phyloP scores from a whole-genome alignment of 2,329 filamentous ascomycete genomes.

The Ophiosphaerella narmari region DNA sequence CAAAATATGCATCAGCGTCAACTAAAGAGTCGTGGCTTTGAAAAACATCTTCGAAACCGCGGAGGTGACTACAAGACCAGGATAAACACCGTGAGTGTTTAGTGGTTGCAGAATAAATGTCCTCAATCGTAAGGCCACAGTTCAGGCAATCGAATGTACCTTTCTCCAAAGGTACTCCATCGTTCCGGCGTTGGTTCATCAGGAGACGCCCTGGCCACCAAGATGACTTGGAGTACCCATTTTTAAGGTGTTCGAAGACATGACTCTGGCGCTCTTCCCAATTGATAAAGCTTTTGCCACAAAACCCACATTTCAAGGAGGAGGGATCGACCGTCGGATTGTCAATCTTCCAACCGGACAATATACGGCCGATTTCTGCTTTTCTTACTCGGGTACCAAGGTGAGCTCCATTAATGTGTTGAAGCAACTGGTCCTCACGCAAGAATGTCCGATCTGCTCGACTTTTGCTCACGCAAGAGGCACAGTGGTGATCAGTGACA shows the following conservation, averaged over 20 bases:
- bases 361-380: neutral
- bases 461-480: neutral
- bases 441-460: conserved; percentile 2
- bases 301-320: neutral
- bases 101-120: too few species aligned
- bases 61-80: too few species aligned
- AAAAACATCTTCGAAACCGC: too few species aligned
- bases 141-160: too few species aligned
- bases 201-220: neutral
- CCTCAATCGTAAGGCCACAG: too few species aligned
- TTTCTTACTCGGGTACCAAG: neutral
- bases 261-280: conserved; percentile 1
- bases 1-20: too few species aligned
- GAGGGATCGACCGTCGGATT: neutral
- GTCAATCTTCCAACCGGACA: neutral
- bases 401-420: conserved; percentile 8
- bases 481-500: neutral
- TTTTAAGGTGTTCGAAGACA: neutral
- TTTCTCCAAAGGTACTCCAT: too few species aligned
- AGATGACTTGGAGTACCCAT: neutral
- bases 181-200: too few species aligned
- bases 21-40: too few species aligned
- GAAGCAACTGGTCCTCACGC: conserved; percentile 8
- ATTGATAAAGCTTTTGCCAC: neutral
- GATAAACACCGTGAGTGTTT: too few species aligned